A percentile compares a stretch with the other conserved stretches of the same genome.
These are phyloP conservation scores for Penicillium odoratum DNA, from an alignment of 495 filamentous ascomycete genomes.

Conservation along the genomic window DNA sequence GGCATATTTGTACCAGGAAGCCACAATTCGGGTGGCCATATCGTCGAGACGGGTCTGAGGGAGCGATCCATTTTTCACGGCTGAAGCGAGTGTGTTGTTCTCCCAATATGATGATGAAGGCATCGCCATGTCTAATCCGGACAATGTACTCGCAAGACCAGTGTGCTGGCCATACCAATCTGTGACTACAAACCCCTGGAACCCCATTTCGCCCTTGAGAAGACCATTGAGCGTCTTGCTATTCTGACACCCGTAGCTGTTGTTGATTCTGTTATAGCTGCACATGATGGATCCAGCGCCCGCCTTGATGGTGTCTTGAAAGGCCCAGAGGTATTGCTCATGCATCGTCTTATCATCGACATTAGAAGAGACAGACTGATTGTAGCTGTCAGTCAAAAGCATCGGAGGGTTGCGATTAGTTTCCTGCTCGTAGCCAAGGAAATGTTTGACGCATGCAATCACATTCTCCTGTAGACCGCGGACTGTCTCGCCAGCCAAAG, in stretches of 20 bases:
- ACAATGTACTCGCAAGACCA: constrained; percentile 51
- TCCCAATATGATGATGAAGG: constrained; percentile 46
- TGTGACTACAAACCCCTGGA: constrained; percentile 55
- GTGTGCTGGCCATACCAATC: constrained; percentile 63
- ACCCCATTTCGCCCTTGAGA: constrained; percentile 60
- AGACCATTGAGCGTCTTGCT: constrained; percentile 56
- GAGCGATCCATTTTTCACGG: constrained; percentile 50
- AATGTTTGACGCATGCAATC: constrained; percentile 75
- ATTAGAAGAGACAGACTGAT: constrained; percentile 55
- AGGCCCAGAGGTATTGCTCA: constrained; percentile 70
- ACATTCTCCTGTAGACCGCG: constrained; percentile 63
- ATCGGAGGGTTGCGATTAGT: constrained; percentile 56
- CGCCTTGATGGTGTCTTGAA: constrained; percentile 54
- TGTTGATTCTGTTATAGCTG: constrained; percentile 63
- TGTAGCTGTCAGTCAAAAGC: constrained; percentile 33
- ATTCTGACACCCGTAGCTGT: constrained; percentile 68
- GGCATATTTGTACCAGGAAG: background rate
- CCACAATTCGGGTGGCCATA: constrained; percentile 45
- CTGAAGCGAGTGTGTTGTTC: constrained; percentile 51
- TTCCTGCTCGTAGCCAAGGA: constrained; percentile 80
- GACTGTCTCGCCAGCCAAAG: constrained; percentile 58
- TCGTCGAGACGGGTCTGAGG: constrained; percentile 49
- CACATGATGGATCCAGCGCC: constrained; percentile 59
- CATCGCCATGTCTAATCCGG: constrained; percentile 63
- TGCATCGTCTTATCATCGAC: constrained; percentile 71